Percentiles rank a stretch among this genome's conserved stretches.
Conservation (phyloP, 2,329 filamentous ascomycete species). For the Alternaria gaisen region DNA sequence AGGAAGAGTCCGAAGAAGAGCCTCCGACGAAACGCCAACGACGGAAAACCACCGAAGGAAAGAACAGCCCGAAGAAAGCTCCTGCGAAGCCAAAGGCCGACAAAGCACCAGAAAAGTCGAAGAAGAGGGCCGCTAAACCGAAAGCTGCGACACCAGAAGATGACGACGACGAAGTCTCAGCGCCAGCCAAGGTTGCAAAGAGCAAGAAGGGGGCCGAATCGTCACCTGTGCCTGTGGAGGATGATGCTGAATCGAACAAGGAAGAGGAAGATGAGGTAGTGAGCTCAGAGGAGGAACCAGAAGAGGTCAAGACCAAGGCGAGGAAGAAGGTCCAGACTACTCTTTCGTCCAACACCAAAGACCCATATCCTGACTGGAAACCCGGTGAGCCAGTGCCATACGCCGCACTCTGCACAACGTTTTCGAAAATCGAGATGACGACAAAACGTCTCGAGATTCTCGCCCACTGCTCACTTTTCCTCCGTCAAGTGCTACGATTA, state of each 20-base stretch:
- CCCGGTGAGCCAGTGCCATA: slow-evolving; percentile 89
- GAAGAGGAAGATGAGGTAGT: slow-evolving; percentile 53
- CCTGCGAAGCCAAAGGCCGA: slow-evolving; percentile 29
- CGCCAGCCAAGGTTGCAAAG: slow-evolving; percentile 24
- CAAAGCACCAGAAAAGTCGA: slow-evolving; percentile 27
- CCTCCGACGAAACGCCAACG: slow-evolving; percentile 49
- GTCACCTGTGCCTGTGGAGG: slow-evolving; percentile 33
- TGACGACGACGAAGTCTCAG: slow-evolving; percentile 29
- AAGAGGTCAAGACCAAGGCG: slow-evolving; percentile 75
- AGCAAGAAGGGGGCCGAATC: slow-evolving; percentile 30
- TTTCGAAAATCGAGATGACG: slow-evolving; percentile 93
- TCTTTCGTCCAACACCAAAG: slow-evolving; percentile 72
- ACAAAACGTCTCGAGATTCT: slow-evolving; percentile 89
- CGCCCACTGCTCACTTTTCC: slow-evolving; percentile 87
- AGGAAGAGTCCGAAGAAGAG: slow-evolving; percentile 48
- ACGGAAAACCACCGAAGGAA: slow-evolving; percentile 38
- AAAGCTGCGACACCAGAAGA: slow-evolving; percentile 31
- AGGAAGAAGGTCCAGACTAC: slow-evolving; percentile 82
- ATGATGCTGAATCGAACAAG: slow-evolving; percentile 34
- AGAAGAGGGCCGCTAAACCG: slow-evolving; percentile 27
- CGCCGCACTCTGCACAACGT: slow-evolving; percentile 91
- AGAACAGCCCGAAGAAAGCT: slow-evolving; percentile 28
- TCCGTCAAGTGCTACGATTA: slow-evolving; percentile 91
- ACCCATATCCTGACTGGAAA: slow-evolving; percentile 96
- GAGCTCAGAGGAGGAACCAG: slow-evolving; percentile 71